These are phyloP conservation scores for Sugiyamaella floridensis DNA, from an alignment of 805 yeast species.

Conservation along the genomic window DNA sequence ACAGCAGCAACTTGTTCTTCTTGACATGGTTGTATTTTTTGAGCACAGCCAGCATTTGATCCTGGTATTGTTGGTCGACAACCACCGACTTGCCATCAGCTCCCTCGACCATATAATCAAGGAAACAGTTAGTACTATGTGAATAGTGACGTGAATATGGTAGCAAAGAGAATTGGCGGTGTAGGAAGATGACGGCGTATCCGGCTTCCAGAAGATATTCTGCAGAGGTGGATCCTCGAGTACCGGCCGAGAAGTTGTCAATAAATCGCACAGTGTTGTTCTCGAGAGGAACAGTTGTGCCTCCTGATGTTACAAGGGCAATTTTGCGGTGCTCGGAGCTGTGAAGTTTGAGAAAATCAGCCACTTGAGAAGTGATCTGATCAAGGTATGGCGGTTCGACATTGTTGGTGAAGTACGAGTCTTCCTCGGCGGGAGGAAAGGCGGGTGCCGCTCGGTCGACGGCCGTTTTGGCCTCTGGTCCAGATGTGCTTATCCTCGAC, in stretches of 20 bases:
- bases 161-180: conserved; percentile 82
- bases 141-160: conserved; percentile 88
- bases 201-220: conserved; percentile 81
- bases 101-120: conserved; percentile 65
- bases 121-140: conserved; percentile 74
- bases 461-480: conserved; percentile 64
- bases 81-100: conserved; percentile 44
- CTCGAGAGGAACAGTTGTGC: conserved; percentile 96
- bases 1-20: conserved; percentile 46
- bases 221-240: conserved; percentile 94
- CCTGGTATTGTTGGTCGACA: conserved; percentile 54
- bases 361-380: conserved; percentile 50
- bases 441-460: conserved; percentile 72
- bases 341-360: conserved; percentile 57
- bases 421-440: conserved; percentile 84
- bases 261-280: conserved; percentile 94
- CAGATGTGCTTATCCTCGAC: conserved; percentile 43
- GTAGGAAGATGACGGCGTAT: conserved; percentile 87
- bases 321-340: conserved; percentile 40
- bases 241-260: conserved; percentile 96
- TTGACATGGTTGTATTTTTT: conserved; percentile 46
- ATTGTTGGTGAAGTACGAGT: conserved; percentile 64
- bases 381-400: conserved; percentile 67
- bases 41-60: conserved; percentile 53
- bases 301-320: conserved; percentile 89